phyloP scores from a whole-genome alignment of 2,329 filamentous ascomycete species.

The Teratosphaeriaceae sp. region DNA sequence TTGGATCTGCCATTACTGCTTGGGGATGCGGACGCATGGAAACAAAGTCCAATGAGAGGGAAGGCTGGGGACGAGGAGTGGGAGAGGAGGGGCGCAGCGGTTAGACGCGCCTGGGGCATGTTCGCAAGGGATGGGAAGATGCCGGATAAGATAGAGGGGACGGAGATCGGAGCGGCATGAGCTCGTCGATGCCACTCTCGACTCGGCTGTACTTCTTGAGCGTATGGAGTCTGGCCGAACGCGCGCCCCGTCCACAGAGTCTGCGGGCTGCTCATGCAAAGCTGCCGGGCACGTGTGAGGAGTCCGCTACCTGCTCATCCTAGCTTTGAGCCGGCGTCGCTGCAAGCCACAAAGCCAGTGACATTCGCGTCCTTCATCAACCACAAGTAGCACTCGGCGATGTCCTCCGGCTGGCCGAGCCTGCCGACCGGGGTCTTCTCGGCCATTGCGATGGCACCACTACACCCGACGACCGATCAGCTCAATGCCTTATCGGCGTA shows the following conservation, averaged over 20 bases:
- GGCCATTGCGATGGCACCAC: too few relatives aligned
- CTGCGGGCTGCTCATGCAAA: too few relatives aligned
- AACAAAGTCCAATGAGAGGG: neutral
- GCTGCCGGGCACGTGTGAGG: too few relatives aligned
- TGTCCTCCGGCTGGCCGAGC: neutral
- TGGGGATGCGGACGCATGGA: neutral
- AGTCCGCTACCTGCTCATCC: too few relatives aligned
- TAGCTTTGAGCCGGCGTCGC: neutral
- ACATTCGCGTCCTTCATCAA: neutral
- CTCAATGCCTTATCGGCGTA: too few relatives aligned
- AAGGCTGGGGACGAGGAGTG: neutral
- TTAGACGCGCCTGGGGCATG: neutral
- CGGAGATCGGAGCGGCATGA: too few relatives aligned
- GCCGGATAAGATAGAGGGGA: neutral
- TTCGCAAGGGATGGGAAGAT: conserved; percentile 2
- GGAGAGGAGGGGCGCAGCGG: conserved; percentile 1
- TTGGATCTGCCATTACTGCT: conserved; percentile 1
- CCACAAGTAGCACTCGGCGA: conserved; percentile 9
- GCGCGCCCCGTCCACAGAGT: too few relatives aligned
- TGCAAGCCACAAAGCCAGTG: neutral
- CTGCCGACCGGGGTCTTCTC: neutral
- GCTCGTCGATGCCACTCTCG: too few relatives aligned
- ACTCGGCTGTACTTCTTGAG: too few relatives aligned
- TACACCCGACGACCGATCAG: too few relatives aligned
- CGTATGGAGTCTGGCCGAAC: too few relatives aligned